phyloP scores from a whole-genome alignment of 257 asterid genomes.

The Solanum sitiens region DNA sequence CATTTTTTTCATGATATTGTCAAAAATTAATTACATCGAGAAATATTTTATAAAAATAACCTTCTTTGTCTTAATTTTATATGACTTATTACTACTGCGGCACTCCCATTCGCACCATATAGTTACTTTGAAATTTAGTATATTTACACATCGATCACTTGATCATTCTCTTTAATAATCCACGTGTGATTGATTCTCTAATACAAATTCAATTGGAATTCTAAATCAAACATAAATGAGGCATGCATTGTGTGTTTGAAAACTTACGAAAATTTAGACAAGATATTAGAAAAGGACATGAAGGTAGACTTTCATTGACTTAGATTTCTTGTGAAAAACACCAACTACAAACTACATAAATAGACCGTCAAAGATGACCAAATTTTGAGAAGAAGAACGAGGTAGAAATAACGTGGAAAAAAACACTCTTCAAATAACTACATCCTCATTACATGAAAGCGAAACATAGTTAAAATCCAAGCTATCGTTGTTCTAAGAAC shows the following conservation, averaged over 20 bases:
- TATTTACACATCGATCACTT: neutral
- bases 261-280: neutral
- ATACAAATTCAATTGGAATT: neutral
- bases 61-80: neutral
- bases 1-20: neutral
- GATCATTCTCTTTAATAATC: neutral
- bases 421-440: neutral
- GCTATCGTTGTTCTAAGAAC: constrained; percentile 9
- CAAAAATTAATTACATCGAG: neutral
- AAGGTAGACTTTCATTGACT: neutral
- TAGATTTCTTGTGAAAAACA: neutral
- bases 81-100: neutral
- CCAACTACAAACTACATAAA: neutral
- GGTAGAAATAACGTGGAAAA: neutral
- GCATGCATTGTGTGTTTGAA: neutral
- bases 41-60: too few species aligned
- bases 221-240: neutral
- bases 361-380: neutral
- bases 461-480: neutral
- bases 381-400: neutral
- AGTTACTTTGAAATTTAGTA: neutral
- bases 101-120: neutral
- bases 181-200: neutral
- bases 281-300: neutral
- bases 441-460: neutral